Conservation (phyloP, 2,329 filamentous ascomycete genomes). For the Diplocarpon rosae region DNA sequence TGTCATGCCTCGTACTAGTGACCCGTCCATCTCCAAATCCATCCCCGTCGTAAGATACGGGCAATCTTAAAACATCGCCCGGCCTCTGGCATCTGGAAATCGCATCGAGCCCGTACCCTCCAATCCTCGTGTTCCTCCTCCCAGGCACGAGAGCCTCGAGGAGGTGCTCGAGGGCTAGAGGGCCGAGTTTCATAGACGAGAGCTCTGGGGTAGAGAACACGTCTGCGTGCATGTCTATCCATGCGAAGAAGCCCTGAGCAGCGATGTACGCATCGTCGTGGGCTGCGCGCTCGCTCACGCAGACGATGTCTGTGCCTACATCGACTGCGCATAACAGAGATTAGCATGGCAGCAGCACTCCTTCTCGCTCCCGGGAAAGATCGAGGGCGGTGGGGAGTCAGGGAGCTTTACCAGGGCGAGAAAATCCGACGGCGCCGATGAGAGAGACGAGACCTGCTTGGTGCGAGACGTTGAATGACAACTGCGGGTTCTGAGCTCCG, state of each 20-base stretch:
- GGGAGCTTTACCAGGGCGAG: background rate
- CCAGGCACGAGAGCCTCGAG: slow-evolving; percentile 5
- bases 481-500: slow-evolving; percentile 1
- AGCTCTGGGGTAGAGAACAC: slow-evolving; percentile 56
- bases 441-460: slow-evolving; percentile 66
- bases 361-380: too few relatives aligned
- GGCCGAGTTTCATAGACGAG: slow-evolving; percentile 43
- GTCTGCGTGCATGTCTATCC: slow-evolving; percentile 61
- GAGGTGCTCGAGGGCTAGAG: background rate
- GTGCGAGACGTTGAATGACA: slow-evolving; percentile 67
- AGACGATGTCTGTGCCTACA: slow-evolving; percentile 65
- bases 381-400: too few relatives aligned
- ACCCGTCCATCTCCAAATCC: background rate
- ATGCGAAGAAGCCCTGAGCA: slow-evolving; percentile 50
- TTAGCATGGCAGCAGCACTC: too few relatives aligned
- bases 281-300: slow-evolving; percentile 54
- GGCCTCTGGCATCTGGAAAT: slow-evolving; percentile 21
- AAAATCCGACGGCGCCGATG: slow-evolving; percentile 35
- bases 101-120: slow-evolving; percentile 11
- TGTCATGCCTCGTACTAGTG: too few relatives aligned
- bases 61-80: slow-evolving; percentile 12
- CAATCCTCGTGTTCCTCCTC: background rate
- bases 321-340: slow-evolving; percentile 27
- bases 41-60: slow-evolving; percentile 3
- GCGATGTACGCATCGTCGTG: slow-evolving; percentile 45